Evolutionary conservation across 1,284 basidiomycete genomes (phyloP), one percentile per base, ranked within the genome.

Genomic region (Flammula alnicola): DNA sequence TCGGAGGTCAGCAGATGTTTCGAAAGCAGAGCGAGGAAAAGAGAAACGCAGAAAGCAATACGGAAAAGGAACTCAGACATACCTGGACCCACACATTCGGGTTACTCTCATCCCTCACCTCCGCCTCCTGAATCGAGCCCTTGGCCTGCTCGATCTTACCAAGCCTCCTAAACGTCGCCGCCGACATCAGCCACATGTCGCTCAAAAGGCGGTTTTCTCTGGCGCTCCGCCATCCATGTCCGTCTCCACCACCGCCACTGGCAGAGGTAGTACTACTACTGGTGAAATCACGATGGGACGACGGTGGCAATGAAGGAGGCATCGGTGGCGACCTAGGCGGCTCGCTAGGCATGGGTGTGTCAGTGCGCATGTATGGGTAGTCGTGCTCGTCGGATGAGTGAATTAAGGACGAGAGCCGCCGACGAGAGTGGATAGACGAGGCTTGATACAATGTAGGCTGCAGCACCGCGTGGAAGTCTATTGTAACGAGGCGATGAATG

Each of bases 1-100:
- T 22, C 27, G 32, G 29, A 25, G n/a, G 23, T 17, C 19, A 25
- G 7, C 19, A 33, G 7, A 25, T 4, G 43, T 19, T 22, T 46
- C 6, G 6, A 12, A 45, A 9, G 8, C 20, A 42, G 29, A 44
- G 29, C 46, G 42, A n/a, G n/a, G n/a, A n/a, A n/a, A n/a, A n/a
- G n/a, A n/a, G n/a, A n/a, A n/a, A n/a, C n/a, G n/a, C n/a, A n/a
- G 6, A 12, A 45, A 9, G 8, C 20, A 42, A 29, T 44, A 29
- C 46, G 42, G 39, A 48, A 33, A 39, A 3, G 14, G 19, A 17
- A 32, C 41, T 41, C 16, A 20, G 26, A 67, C 79, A 44, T 56
- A 92, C 91, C 79, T 96, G 95, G 6, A 96, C 89, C 95, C 95
- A 98, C 10, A 98, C 93, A 26, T 84, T 86, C 1, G 94, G 84